phyloP scores from a whole-genome alignment of 164 flowering plant species.

The Warburgia ugandensis region DNA sequence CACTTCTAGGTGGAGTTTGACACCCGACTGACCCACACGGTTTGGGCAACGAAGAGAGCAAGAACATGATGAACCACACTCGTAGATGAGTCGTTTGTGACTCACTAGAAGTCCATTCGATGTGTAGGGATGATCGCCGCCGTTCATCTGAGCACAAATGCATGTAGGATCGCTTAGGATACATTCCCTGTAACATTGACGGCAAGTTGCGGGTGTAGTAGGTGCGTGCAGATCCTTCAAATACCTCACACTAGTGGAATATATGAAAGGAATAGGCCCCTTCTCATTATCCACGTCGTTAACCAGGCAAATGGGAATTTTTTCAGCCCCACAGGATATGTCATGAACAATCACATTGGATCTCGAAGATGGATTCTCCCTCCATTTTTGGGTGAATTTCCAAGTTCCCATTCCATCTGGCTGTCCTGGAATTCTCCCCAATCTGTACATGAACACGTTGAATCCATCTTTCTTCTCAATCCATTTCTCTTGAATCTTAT shows the following conservation, averaged over 20 bases:
- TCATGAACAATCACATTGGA: constrained; percentile 3
- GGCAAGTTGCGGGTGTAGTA: not conserved
- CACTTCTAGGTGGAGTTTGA: constrained; percentile 3
- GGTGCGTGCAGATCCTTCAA: not conserved
- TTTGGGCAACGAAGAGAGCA: not conserved
- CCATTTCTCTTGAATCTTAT: constrained; percentile 1
- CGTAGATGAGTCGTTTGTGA: constrained; percentile 1
- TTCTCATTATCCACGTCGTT: constrained; percentile 5
- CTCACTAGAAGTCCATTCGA: constrained; percentile 6
- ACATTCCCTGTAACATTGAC: not conserved
- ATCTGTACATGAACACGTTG: constrained; percentile 3
- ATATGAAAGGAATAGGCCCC: not conserved
- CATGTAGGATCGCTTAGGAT: not conserved
- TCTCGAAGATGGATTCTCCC: constrained; percentile 21
- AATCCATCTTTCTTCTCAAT: constrained; percentile 3
- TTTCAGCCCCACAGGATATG: constrained; percentile 3
- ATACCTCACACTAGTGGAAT: constrained; percentile 3
- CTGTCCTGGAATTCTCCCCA: constrained; percentile 1
- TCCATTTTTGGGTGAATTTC: constrained; percentile 42
- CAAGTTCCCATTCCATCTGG: constrained; percentile 21
- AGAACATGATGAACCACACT: constrained; percentile 7
- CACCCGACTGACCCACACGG: constrained; percentile 2
- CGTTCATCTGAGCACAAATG: not conserved
- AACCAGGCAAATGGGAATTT: constrained; percentile 7
- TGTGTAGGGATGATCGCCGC: not conserved